A percentile compares a stretch with the other conserved stretches of the same genome.
Evolutionary conservation across 2,329 filamentous ascomycete species (phyloP).

Genomic region (Thielaviopsis populi): DNA sequence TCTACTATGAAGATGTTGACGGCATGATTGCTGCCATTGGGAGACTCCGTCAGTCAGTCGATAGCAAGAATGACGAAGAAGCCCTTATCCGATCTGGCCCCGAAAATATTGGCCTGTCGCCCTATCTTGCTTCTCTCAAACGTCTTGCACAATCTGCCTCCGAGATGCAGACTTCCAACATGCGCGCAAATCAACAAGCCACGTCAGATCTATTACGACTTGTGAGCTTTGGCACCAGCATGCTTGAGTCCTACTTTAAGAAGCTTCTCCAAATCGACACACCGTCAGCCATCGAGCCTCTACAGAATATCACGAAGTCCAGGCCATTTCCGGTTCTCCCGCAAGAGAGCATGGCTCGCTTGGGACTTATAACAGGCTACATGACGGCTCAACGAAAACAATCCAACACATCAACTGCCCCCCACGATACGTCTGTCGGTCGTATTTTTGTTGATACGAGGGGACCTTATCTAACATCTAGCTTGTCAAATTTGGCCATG

Average conservation of each 20-base stretch:
- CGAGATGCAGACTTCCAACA: constrained; percentile 78
- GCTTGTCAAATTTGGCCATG: constrained; percentile 70
- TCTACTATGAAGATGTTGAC: constrained; percentile 53
- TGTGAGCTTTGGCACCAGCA: constrained; percentile 62
- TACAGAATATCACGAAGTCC: constrained; percentile 87
- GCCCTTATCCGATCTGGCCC: constrained; percentile 80
- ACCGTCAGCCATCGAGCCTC: constrained; percentile 65
- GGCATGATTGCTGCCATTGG: constrained; percentile 76
- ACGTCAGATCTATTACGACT: constrained; percentile 65
- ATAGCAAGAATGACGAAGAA: constrained; percentile 85
- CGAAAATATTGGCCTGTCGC: constrained; percentile 62
- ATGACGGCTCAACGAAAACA: constrained; percentile 47
- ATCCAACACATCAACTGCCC: constrained; percentile 23
- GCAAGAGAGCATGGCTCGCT: constrained; percentile 56
- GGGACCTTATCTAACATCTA: constrained; percentile 70
- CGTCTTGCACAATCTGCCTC: constrained; percentile 70
- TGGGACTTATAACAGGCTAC: constrained; percentile 66
- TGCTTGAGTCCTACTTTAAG: constrained; percentile 74
- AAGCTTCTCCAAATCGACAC: constrained; percentile 61
- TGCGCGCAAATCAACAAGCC: constrained; percentile 81
- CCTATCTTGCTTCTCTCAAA: constrained; percentile 81
- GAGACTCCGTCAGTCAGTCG: constrained; percentile 72
- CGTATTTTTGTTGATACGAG: constrained; percentile 76
- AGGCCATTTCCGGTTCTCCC: constrained; percentile 67
- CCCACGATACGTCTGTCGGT: constrained; percentile 54